phyloP scores from a whole-genome alignment of 2,329 filamentous ascomycete genomes.

The Sarocladium oryzae region DNA sequence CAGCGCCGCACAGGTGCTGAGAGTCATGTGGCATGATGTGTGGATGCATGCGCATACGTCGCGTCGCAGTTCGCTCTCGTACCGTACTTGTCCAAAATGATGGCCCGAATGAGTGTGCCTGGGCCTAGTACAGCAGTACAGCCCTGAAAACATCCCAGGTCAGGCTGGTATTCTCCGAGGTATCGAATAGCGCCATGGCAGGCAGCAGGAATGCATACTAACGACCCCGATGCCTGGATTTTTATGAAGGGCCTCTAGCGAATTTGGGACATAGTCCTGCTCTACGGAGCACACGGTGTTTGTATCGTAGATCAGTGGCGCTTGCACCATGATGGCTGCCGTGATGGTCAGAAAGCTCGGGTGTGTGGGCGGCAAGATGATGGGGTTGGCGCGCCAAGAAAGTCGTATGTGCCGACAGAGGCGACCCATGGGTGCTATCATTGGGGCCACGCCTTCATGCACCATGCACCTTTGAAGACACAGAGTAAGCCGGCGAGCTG shows the following conservation, averaged over 20 bases:
- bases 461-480: not conserved
- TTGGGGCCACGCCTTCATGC: too few species aligned
- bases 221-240: not conserved
- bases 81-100: not conserved
- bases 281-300: too few species aligned
- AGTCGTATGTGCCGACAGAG: not conserved
- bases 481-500: too few species aligned
- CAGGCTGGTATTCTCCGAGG: not conserved
- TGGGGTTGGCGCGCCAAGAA: slow-evolving; percentile 2
- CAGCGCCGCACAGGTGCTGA: slow-evolving; percentile 1
- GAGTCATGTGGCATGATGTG: slow-evolving; percentile 4
- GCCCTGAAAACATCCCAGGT: not conserved
- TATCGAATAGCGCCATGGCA: not conserved
- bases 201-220: not conserved
- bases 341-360: not conserved
- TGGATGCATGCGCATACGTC: not conserved
- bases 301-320: not conserved
- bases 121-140: too few species aligned
- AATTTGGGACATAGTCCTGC: too few species aligned
- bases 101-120: too few species aligned
- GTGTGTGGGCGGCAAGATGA: not conserved
- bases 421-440: not conserved
- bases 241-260: not conserved
- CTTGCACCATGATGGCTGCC: not conserved
- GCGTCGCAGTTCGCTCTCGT: not conserved